Conservation (phyloP, 2,329 filamentous ascomycete species). For the Xylaria digitata region DNA sequence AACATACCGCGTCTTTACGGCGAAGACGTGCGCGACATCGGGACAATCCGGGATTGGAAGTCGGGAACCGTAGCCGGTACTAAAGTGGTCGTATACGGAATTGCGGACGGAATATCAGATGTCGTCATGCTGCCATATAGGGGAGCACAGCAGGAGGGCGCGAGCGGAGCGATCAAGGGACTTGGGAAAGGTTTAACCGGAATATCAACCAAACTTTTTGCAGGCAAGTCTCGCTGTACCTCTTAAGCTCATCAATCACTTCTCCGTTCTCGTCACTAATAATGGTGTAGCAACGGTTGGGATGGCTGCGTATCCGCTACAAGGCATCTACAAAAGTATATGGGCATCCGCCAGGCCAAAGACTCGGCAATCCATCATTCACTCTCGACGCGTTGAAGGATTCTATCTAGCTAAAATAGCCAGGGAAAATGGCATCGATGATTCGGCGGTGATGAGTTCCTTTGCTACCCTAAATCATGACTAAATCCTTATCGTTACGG, state of each 20-base stretch:
- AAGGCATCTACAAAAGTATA: too few relatives aligned
- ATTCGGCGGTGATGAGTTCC: too few relatives aligned
- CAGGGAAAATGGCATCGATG: too few relatives aligned
- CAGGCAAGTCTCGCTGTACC: neutral
- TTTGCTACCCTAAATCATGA: too few relatives aligned
- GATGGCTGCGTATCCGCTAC: too few relatives aligned
- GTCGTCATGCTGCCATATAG: constrained; percentile 5
- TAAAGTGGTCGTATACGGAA: neutral
- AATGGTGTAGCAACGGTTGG: too few relatives aligned
- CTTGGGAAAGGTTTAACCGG: neutral
- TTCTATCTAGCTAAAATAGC: too few relatives aligned
- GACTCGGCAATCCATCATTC: too few relatives aligned
- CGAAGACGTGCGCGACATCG: neutral
- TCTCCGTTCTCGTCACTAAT: too few relatives aligned
- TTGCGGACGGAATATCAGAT: constrained; percentile 9
- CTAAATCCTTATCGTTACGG: too few relatives aligned
- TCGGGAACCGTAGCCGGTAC: neutral
- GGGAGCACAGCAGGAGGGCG: constrained; percentile 4
- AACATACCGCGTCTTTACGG: neutral
- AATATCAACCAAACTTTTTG: neutral
- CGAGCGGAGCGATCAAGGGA: neutral
- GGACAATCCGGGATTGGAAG: constrained; percentile 8
- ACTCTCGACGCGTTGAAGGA: too few relatives aligned
- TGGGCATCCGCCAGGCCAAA: too few relatives aligned
- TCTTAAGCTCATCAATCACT: neutral